Conservation (phyloP, 1,284 basidiomycete genomes). For the Mycena sp. region DNA sequence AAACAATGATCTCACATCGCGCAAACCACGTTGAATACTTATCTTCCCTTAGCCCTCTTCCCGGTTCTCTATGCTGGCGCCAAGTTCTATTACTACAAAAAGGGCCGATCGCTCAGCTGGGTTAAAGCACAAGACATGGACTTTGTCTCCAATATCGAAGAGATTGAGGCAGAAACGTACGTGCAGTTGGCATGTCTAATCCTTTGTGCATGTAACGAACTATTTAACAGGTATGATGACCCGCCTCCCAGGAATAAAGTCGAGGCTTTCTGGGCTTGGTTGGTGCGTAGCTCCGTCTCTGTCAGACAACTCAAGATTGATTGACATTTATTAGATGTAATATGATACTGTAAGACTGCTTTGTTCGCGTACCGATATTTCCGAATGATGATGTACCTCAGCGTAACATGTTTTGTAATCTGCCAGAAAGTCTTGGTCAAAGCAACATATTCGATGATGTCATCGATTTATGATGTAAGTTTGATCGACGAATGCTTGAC, state of each 20-base stretch:
- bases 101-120: conserved; percentile 11
- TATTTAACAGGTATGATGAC: conserved; percentile 63
- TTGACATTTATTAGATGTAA: conserved; percentile 15
- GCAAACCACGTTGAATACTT: no score
- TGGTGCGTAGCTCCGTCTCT: conserved; percentile 57
- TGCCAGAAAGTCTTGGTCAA: neutral
- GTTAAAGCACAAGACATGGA: conserved; percentile 66
- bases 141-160: conserved; percentile 74
- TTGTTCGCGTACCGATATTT: no score
- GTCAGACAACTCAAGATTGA: neutral
- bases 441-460: neutral
- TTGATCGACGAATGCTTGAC: no score
- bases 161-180: conserved; percentile 76
- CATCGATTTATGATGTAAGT: no score
- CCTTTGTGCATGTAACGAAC: neutral
- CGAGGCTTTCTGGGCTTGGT: conserved; percentile 78
- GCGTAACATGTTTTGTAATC: neutral
- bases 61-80: conserved; percentile 75
- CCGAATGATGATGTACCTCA: no score
- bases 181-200: conserved; percentile 35
- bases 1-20: no score
- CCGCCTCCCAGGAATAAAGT: conserved; percentile 72
- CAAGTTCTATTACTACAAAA: conserved; percentile 57
- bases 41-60: conserved; percentile 69
- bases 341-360: neutral